phyloP scores from a whole-genome alignment of 768 basidiomycete species.

The Podaxis sp. region DNA sequence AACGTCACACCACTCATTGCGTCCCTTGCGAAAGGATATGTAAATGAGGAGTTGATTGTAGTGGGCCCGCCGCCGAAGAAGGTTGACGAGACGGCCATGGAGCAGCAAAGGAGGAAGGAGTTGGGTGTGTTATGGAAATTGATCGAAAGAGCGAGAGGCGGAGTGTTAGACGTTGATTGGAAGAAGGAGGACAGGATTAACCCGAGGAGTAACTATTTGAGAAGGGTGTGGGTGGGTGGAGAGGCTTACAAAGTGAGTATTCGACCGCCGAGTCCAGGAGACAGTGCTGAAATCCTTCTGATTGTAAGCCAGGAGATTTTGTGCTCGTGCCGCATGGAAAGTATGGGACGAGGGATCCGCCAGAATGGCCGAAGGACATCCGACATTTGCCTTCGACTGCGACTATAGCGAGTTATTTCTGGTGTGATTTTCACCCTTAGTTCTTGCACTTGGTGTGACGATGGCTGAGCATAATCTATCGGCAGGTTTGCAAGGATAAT shows the following conservation, averaged over 20 bases:
- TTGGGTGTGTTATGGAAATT: constrained; percentile 28
- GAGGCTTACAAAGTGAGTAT: constrained; percentile 40
- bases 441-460: background rate
- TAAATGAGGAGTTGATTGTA: constrained; percentile 54
- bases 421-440: constrained; percentile 37
- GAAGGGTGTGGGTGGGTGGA: constrained; percentile 41
- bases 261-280: constrained; percentile 6
- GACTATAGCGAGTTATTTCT: constrained; percentile 60
- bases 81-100: constrained; percentile 26
- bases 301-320: constrained; percentile 58
- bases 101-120: constrained; percentile 25
- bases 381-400: constrained; percentile 36
- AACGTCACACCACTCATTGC: constrained; percentile 65
- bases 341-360: constrained; percentile 31
- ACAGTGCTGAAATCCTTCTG: background rate
- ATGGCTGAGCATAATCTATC: background rate
- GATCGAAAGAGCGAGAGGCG: constrained; percentile 24
- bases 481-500: constrained; percentile 70
- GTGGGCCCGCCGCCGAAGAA: constrained; percentile 45
- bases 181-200: constrained; percentile 34
- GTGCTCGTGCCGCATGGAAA: constrained; percentile 44
- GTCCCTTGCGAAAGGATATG: constrained; percentile 46
- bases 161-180: constrained; percentile 27
- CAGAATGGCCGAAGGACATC: constrained; percentile 23
- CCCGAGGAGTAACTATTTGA: constrained; percentile 34